A percentile compares a stretch with the other conserved stretches of the same genome.
Conservation (phyloP, 1,139 yeast species). For the Taphrina deformans region DNA sequence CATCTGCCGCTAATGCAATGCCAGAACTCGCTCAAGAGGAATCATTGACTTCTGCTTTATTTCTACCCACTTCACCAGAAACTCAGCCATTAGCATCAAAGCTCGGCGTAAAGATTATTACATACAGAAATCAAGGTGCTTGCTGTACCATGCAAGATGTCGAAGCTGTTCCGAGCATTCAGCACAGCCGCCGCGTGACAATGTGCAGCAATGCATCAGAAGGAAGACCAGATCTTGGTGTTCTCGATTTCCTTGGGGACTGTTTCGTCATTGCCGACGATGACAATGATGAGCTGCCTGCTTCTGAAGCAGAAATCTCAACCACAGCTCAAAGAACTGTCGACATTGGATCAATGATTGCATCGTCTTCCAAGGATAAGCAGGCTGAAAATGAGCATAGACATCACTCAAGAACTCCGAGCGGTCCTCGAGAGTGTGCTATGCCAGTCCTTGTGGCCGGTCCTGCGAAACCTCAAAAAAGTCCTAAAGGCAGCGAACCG, state of each 20-base stretch:
- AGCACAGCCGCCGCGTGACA: too few relatives aligned
- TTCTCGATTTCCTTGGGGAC: neutral
- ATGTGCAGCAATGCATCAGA: too few relatives aligned
- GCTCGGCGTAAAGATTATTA: neutral
- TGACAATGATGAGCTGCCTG: too few relatives aligned
- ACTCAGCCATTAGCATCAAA: neutral
- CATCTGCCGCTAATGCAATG: neutral
- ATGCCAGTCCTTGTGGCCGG: too few relatives aligned
- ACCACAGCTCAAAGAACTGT: too few relatives aligned
- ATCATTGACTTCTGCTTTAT: neutral
- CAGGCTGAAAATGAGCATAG: neutral
- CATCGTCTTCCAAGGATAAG: neutral
- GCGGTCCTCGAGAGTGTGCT: too few relatives aligned
- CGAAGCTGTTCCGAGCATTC: neutral
- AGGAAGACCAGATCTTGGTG: neutral
- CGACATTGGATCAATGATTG: neutral
- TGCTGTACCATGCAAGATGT: neutral
- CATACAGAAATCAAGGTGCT: neutral
- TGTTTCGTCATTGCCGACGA: neutral
- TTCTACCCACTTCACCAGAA: conserved; percentile 5
- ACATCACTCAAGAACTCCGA: too few relatives aligned
- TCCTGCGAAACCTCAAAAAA: too few relatives aligned
- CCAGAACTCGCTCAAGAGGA: neutral
- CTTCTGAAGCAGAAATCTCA: too few relatives aligned
- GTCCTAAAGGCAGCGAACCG: too few relatives aligned